phyloP scores from a whole-genome alignment of 1,284 basidiomycete genomes.

The Ceratobasidium sp. region DNA sequence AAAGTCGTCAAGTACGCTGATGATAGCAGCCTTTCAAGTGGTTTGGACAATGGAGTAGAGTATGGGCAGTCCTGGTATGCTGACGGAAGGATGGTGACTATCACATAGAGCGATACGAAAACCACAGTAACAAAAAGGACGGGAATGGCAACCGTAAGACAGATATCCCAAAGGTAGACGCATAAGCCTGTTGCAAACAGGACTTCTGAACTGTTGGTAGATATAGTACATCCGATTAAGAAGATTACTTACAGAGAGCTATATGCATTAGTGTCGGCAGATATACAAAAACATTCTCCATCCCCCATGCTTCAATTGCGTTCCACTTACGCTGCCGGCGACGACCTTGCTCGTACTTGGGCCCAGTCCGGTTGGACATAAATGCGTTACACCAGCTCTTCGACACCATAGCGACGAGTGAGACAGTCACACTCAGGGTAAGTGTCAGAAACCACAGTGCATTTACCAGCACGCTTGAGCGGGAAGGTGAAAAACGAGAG shows the following conservation, averaged over 20 bases:
- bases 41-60: no score
- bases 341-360: neutral
- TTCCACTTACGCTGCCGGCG: constrained; percentile 16
- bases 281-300: neutral
- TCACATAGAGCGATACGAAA: neutral
- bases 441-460: constrained; percentile 9
- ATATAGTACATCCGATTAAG: neutral
- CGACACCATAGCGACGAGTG: constrained; percentile 15
- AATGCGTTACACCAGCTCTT: constrained; percentile 33
- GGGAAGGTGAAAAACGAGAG: neutral
- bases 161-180: constrained; percentile 16
- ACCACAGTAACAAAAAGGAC: neutral
- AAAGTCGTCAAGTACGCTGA: no score
- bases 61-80: no score
- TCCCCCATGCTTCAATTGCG: constrained; percentile 12
- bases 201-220: neutral
- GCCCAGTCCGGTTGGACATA: constrained; percentile 6
- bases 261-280: constrained; percentile 4
- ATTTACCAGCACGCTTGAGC: neutral
- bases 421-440: constrained; percentile 15
- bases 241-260: constrained; percentile 2
- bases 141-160: neutral
- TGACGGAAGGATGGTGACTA: neutral
- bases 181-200: constrained; percentile 4
- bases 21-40: no score